Conservation (phyloP, 106 monocot genomes). For the Dendrobium huoshanense region DNA sequence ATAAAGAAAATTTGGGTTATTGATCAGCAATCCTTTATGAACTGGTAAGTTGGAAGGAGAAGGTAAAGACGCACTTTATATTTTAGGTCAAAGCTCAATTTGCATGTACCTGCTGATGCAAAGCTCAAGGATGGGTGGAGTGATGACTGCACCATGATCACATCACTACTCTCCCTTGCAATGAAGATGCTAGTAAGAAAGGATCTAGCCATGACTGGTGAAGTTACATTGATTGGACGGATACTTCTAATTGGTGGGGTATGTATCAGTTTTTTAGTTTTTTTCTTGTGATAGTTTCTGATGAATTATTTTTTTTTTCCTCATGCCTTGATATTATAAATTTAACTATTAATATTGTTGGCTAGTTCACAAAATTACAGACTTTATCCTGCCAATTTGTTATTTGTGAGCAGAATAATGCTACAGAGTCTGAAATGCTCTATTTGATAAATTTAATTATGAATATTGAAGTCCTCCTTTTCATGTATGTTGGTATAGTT, state of each 20-base stretch:
- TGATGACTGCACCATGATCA: constrained; percentile 98
- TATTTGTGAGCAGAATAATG: not conserved
- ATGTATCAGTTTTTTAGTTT: constrained; percentile 10
- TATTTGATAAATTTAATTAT: not conserved
- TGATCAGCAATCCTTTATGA: too few species aligned
- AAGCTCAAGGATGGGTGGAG: constrained; percentile 98
- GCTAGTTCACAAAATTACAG: too few species aligned
- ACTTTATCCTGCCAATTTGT: not conserved
- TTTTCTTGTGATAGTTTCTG: not conserved
- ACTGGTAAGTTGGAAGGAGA: too few species aligned
- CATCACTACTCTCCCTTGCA: constrained; percentile 84
- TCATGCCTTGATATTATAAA: not conserved
- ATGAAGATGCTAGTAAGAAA: constrained; percentile 59
- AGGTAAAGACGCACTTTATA: too few species aligned
- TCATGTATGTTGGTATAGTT: not conserved
- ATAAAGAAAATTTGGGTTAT: too few species aligned
- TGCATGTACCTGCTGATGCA: constrained; percentile 35
- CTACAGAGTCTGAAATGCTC: not conserved
- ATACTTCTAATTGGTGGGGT: constrained; percentile 98
- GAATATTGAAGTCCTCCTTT: not conserved
- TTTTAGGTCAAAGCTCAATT: too few species aligned
- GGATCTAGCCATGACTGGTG: constrained; percentile 94
- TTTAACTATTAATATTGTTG: not conserved
- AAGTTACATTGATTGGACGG: constrained; percentile 83
- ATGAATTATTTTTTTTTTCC: not conserved